Evolutionary conservation across 345 rosid species (phyloP).

Genomic region (Microcos paniculata): DNA sequence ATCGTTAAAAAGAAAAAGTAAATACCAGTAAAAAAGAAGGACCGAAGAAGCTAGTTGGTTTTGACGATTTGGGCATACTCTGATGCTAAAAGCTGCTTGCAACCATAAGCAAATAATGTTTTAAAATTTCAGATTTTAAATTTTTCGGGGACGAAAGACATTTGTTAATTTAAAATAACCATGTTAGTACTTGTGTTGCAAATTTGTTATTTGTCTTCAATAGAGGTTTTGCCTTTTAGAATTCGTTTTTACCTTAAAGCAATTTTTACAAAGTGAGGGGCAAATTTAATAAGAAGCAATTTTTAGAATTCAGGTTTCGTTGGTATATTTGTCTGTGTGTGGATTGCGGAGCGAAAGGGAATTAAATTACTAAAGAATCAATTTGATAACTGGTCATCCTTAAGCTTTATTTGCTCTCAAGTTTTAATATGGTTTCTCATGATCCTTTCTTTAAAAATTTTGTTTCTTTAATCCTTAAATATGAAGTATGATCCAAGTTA

Average conservation of each 20-base stretch:
- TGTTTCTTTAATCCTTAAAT: not conserved
- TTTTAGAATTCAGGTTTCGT: too few relatives aligned
- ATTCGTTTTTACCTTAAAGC: not conserved
- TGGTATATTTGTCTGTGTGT: not conserved
- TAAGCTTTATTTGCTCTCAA: not conserved
- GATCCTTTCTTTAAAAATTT: not conserved
- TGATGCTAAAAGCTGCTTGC: not conserved
- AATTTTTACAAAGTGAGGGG: not conserved
- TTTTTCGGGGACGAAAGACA: too few relatives aligned
- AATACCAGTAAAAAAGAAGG: too few relatives aligned
- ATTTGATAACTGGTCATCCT: not conserved
- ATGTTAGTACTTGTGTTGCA: not conserved
- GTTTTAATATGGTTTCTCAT: not conserved
- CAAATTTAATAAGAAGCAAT: too few relatives aligned
- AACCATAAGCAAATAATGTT: not conserved
- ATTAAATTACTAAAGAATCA: not conserved
- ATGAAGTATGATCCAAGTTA: slow-evolving; percentile 2
- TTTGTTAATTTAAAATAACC: not conserved
- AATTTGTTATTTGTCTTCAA: not conserved
- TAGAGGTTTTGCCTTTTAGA: not conserved
- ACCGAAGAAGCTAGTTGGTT: not conserved
- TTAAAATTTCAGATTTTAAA: not conserved
- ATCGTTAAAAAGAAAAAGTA: not conserved
- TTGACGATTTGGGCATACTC: not conserved
- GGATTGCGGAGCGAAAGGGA: not conserved